Conservation (phyloP, 2,329 filamentous ascomycete genomes). For the Zalaria sp. region DNA sequence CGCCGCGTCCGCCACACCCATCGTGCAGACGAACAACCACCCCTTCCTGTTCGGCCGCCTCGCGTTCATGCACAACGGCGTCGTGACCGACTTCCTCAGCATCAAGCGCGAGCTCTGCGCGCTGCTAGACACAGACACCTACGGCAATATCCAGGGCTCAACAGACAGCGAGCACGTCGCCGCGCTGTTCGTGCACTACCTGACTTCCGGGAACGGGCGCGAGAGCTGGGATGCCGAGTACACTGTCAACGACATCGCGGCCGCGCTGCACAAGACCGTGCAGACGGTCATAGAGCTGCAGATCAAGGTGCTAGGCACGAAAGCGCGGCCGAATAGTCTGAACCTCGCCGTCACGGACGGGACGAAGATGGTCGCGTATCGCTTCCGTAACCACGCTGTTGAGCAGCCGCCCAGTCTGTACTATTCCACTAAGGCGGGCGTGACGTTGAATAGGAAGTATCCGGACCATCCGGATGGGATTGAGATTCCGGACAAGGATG, state of each 20-base stretch:
- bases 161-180: conserved; percentile 41
- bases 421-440: conserved; percentile 33
- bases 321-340: conserved; percentile 32
- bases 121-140: conserved; percentile 32
- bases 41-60: conserved; percentile 42
- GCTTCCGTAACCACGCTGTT: conserved; percentile 37
- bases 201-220: conserved; percentile 24
- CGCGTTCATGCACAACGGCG: conserved; percentile 43
- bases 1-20: conserved; percentile 32
- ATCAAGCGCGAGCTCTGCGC: conserved; percentile 33
- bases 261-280: conserved; percentile 27
- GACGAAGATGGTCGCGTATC: conserved; percentile 32
- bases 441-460: conserved; percentile 39
- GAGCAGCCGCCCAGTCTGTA: conserved; percentile 39
- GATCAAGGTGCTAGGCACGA: conserved; percentile 24
- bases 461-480: conserved; percentile 31
- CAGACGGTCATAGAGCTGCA: conserved; percentile 33
- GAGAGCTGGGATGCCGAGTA: conserved; percentile 30
- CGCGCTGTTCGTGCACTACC: conserved; percentile 33
- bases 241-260: conserved; percentile 25
- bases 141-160: conserved; percentile 32
- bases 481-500: conserved; percentile 18
- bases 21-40: conserved; percentile 38
- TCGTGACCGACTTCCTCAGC: conserved; percentile 30
- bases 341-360: conserved; percentile 41